Percentiles rank a stretch among this genome's conserved stretches.
Conservation (phyloP, 2,329 filamentous ascomycete genomes). For the Exophiala sp. region DNA sequence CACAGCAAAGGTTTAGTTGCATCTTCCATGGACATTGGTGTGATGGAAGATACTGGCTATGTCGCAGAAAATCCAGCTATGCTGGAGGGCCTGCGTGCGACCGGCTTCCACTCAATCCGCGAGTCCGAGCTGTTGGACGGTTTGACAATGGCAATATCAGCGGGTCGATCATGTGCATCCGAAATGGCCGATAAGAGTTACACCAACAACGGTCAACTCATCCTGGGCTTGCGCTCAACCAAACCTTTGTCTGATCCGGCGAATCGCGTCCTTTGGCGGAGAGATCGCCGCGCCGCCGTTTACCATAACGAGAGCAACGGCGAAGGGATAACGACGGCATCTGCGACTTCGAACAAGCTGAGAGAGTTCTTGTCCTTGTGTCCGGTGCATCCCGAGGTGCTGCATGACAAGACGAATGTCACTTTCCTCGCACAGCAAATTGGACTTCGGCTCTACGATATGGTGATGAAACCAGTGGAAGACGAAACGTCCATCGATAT, state of each 20-base stretch:
- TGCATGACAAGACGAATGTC: not conserved
- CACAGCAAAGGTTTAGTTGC: conserved; percentile 21
- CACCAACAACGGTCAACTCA: not conserved
- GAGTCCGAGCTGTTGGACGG: too few species aligned
- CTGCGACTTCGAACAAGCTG: not conserved
- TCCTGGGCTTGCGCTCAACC: not conserved
- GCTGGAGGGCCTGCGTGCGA: too few species aligned
- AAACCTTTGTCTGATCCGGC: not conserved
- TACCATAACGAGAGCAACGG: not conserved
- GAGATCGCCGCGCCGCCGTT: not conserved
- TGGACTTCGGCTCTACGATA: not conserved
- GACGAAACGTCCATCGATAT: not conserved
- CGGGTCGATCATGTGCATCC: too few species aligned
- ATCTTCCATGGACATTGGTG: conserved; percentile 26
- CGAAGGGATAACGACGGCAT: not conserved
- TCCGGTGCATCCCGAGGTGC: not conserved
- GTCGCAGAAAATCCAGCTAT: not conserved
- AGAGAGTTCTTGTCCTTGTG: not conserved
- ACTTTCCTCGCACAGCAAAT: not conserved
- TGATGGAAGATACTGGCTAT: conserved; percentile 26
- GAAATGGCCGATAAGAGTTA: too few species aligned
- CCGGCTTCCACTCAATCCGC: too few species aligned
- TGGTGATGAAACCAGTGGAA: not conserved
- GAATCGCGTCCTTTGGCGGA: not conserved
- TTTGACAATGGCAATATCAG: too few species aligned